Evolutionary conservation across 2,329 filamentous ascomycete genomes (phyloP).

Genomic region (Torrubiella hemipterigena): DNA sequence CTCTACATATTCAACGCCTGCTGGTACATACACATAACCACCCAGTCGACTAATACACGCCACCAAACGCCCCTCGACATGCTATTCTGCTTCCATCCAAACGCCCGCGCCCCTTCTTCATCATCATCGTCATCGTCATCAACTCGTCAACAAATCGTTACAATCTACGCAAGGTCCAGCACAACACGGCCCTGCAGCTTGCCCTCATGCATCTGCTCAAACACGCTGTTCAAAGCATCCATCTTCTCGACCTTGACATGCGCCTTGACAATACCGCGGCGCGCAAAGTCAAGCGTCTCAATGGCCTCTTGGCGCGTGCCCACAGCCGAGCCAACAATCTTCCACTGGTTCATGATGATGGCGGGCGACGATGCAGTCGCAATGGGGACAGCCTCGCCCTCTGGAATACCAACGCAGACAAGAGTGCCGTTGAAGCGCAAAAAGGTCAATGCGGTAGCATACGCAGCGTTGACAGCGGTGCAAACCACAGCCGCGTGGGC

Average conservation of each 20-base stretch:
- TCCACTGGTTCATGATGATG: constrained; percentile 27
- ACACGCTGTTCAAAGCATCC: constrained; percentile 3
- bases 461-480: constrained; percentile 11
- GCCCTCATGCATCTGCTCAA: constrained; percentile 6
- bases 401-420: constrained; percentile 15
- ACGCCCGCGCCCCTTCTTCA: no score
- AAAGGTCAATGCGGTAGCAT: constrained; percentile 11
- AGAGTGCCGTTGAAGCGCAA: constrained; percentile 16
- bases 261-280: constrained; percentile 3
- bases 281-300: constrained; percentile 3
- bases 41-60: no score
- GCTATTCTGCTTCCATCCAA: no score
- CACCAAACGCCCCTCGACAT: no score
- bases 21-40: no score
- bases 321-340: constrained; percentile 36
- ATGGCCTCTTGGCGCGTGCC: constrained; percentile 35
- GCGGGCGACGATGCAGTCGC: constrained; percentile 26
- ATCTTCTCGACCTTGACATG: constrained; percentile 4
- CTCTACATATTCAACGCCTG: no score
- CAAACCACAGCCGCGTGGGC: constrained; percentile 12
- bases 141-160: no score
- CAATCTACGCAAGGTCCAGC: constrained; percentile 1
- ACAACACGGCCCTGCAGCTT: constrained; percentile 6
- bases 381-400: constrained; percentile 21
- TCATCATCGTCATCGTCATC: no score